A percentile compares a stretch with the other conserved stretches of the same genome.
Evolutionary conservation across 768 basidiomycete species (phyloP).

Genomic region (Tricholoma hemisulphureum): DNA sequence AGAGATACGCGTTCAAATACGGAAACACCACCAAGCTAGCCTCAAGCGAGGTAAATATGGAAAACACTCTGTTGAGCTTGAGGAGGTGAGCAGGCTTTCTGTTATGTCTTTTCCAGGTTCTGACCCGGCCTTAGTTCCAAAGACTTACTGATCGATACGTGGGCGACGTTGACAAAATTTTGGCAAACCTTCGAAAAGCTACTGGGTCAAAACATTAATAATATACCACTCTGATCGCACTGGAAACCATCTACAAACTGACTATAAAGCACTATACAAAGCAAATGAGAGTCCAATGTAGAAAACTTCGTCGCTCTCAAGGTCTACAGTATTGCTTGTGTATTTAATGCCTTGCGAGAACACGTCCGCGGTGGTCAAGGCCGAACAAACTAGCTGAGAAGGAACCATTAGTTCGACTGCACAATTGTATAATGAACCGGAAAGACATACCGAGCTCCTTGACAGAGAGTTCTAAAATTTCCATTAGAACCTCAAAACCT

Average conservation of each 20-base stretch:
- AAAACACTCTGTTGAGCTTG: slow-evolving; percentile 67
- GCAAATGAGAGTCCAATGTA: not conserved
- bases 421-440: not conserved
- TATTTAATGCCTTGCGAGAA: slow-evolving; percentile 16
- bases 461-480: slow-evolving; percentile 40
- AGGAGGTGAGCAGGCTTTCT: slow-evolving; percentile 51
- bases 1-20: slow-evolving; percentile 71
- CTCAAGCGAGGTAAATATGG: slow-evolving; percentile 67
- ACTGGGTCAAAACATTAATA: slow-evolving; percentile 34
- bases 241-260: not conserved
- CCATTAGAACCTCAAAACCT: not conserved
- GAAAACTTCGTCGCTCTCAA: too few species aligned
- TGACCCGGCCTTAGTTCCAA: slow-evolving; percentile 55
- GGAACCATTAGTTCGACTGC: not conserved
- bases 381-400: slow-evolving; percentile 42
- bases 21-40: slow-evolving; percentile 65
- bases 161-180: slow-evolving; percentile 62
- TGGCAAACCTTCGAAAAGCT: slow-evolving; percentile 62
- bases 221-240: too few species aligned
- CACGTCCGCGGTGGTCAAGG: slow-evolving; percentile 37
- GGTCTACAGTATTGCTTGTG: not conserved
- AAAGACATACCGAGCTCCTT: slow-evolving; percentile 44
- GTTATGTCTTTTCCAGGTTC: not conserved
- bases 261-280: not conserved
- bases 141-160: slow-evolving; percentile 64